Evolutionary conservation across 73 alveolate species (phyloP).

Genomic region (Durusdinium trenchii): DNA sequence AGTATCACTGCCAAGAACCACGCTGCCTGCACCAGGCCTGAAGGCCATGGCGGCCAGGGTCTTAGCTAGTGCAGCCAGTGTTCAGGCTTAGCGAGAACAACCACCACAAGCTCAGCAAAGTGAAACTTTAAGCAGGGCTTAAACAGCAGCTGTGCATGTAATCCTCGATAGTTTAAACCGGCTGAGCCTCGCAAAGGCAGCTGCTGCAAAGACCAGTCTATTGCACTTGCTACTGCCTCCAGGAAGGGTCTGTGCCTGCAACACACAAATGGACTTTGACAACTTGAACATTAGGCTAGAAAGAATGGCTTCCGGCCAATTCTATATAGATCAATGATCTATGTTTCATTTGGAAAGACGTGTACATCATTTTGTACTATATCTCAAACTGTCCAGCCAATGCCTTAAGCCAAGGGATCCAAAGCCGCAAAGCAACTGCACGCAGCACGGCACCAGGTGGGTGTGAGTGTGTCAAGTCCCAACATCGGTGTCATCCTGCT

Average conservation of each 20-base stretch:
- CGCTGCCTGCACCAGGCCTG: slow-evolving; percentile 77
- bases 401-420: slow-evolving; percentile 62
- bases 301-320: not conserved
- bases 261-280: not conserved
- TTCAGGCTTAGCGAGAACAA: no score
- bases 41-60: not conserved
- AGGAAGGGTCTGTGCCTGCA: slow-evolving; percentile 22
- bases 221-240: slow-evolving; percentile 34
- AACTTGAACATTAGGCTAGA: not conserved
- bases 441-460: no score
- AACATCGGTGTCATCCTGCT: no score
- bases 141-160: no score
- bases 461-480: no score
- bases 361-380: not conserved
- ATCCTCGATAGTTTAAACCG: no score
- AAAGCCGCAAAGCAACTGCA: slow-evolving; percentile 77
- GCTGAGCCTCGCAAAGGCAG: slow-evolving; percentile 29
- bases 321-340: not conserved
- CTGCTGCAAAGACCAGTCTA: slow-evolving; percentile 38
- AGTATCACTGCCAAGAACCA: slow-evolving; percentile 80
- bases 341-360: not conserved
- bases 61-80: no score
- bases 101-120: no score
- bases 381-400: not conserved
- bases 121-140: no score